phyloP scores from a whole-genome alignment of 2,329 filamentous ascomycete genomes.

The Cryphonectria nitschkei region DNA sequence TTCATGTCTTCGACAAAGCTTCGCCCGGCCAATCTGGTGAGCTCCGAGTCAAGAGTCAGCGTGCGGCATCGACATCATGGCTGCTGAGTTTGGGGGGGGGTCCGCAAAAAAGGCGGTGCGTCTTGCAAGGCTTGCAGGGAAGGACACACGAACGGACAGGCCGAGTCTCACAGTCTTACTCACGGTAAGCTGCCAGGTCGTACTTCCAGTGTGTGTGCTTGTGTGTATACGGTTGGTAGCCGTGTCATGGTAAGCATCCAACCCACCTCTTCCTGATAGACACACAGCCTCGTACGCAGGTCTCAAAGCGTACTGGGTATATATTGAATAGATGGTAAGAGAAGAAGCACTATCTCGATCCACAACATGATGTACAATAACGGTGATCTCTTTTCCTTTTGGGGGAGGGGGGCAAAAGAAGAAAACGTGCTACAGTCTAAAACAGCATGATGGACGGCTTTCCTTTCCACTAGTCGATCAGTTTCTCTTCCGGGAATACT shows the following conservation, averaged over 20 bases:
- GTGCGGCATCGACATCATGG: neutral
- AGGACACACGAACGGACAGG: slow-evolving; percentile 4
- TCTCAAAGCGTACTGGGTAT: no score
- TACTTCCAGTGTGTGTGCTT: neutral
- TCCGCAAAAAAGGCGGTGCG: neutral
- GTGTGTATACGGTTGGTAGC: neutral
- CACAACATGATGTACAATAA: neutral
- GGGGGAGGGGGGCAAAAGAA: no score
- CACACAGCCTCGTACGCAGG: neutral
- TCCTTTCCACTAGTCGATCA: neutral
- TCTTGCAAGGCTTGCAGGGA: neutral
- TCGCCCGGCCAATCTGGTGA: slow-evolving; percentile 18
- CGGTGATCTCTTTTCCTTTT: neutral
- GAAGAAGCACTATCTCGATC: neutral
- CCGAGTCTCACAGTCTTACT: slow-evolving; percentile 14
- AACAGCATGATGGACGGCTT: neutral
- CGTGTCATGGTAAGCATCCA: neutral
- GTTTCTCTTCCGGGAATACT: neutral
- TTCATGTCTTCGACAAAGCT: neutral
- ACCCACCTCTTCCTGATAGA: neutral
- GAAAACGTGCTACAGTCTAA: neutral
- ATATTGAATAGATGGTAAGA: no score
- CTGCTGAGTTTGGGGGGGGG: neutral
- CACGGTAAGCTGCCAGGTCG: slow-evolving; percentile 1
- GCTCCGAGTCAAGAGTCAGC: slow-evolving; percentile 26